A percentile compares a stretch with the other conserved stretches of the same genome.
Evolutionary conservation across 495 filamentous ascomycete genomes (phyloP).

Genomic region (Trichocladium antarcticum): DNA sequence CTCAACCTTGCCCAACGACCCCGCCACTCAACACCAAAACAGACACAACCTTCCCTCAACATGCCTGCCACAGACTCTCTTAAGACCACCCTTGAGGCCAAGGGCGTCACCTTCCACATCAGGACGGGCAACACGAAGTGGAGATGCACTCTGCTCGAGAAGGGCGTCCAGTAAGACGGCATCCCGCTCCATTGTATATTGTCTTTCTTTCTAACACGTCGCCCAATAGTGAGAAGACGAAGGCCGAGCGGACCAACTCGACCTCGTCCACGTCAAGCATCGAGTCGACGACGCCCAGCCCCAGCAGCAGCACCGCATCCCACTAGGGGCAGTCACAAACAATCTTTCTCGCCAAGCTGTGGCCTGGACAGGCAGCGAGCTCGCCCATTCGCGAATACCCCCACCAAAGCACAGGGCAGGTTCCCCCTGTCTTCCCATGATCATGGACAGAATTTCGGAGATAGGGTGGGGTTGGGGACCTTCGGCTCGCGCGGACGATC

Average conservation of each 20-base stretch:
- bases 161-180: conserved; percentile 31
- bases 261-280: conserved; percentile 21
- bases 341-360: too few relatives aligned
- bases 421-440: too few relatives aligned
- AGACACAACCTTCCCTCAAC: conserved; percentile 10
- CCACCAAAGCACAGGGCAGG: too few relatives aligned
- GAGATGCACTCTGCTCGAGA: conserved; percentile 33
- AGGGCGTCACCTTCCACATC: conserved; percentile 35
- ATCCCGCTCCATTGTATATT: background rate
- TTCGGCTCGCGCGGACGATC: too few relatives aligned
- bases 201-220: conserved; percentile 2
- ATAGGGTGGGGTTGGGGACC: too few relatives aligned
- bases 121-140: conserved; percentile 30
- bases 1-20: background rate
- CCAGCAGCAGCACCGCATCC: conserved; percentile 17
- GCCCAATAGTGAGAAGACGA: conserved; percentile 28
- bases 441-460: too few relatives aligned
- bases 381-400: background rate
- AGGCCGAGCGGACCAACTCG: conserved; percentile 12
- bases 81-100: conserved; percentile 26
- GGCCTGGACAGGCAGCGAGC: background rate
- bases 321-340: too few relatives aligned
- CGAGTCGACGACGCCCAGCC: conserved; percentile 21
- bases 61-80: conserved; percentile 12
- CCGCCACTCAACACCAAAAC: background rate